Evolutionary conservation across 2,329 filamentous ascomycete species (phyloP).

Genomic region (Pseudonectria foliicola): DNA sequence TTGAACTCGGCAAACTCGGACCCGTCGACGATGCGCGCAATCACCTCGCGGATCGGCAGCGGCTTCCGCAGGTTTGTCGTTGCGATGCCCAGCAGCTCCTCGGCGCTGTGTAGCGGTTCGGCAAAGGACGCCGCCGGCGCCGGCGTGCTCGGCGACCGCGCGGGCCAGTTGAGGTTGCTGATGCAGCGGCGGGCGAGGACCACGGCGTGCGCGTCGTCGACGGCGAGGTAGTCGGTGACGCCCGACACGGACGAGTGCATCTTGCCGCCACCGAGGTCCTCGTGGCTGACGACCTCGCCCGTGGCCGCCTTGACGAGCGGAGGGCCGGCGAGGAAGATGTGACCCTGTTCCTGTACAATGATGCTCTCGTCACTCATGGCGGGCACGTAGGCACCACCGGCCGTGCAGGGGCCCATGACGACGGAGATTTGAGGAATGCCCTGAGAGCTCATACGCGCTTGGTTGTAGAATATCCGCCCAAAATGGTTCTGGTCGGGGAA

Average conservation of each 20-base stretch:
- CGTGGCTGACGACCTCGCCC: constrained; percentile 81
- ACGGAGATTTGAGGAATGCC: constrained; percentile 92
- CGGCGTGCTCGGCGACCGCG: constrained; percentile 30
- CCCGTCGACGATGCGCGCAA: constrained; percentile 86
- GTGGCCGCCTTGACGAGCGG: constrained; percentile 95
- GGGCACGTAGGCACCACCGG: constrained; percentile 90
- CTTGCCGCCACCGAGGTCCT: constrained; percentile 83
- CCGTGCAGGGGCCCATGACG: constrained; percentile 96
- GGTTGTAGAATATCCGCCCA: constrained; percentile 96
- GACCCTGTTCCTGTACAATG: constrained; percentile 92
- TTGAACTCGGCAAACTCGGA: constrained; percentile 93
- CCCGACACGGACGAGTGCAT: constrained; percentile 88
- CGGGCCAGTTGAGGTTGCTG: constrained; percentile 83
- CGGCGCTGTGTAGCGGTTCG: constrained; percentile 72
- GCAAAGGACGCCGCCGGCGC: constrained; percentile 43
- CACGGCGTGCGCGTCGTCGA: constrained; percentile 88
- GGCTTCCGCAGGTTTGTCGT: constrained; percentile 83
- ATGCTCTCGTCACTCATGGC: constrained; percentile 98
- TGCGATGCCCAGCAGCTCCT: constrained; percentile 81
- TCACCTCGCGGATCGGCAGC: constrained; percentile 81
- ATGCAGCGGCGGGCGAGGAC: constrained; percentile 78
- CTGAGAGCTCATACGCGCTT: constrained; percentile 82
- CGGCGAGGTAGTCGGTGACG: constrained; percentile 90
- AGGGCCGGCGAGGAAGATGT: constrained; percentile 92
- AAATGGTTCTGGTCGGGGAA: constrained; percentile 96